Base-by-base conservation (phyloP, 192 early-diverging fungal species). In the Obelidium mucronatum region DNA sequence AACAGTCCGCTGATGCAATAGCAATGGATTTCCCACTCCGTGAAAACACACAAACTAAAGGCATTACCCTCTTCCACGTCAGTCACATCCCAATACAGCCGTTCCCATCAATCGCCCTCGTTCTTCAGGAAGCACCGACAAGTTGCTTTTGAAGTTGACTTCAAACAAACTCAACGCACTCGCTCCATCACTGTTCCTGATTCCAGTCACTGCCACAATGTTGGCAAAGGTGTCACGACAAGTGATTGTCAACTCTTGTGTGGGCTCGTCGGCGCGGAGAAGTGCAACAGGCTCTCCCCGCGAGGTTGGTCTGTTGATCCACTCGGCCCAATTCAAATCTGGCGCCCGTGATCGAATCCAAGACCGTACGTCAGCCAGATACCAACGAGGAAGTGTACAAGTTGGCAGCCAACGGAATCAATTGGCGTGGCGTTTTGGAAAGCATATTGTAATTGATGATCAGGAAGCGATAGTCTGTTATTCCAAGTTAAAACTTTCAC, bases 401-500 rank as follows among this genome's bases (percentile, higher is more conserved):
- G 35, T 78, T 78, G 11, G 69, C 77, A 36, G 77, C 77, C 1
- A 78, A 24, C 1, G 77, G 77, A 33, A 78, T 71, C 28, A 78
- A 51, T 34, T 68, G 62, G 15, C 77, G 56, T n/a, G 77, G 70
- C 51, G 56, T 34, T 6, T 60, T 44, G 13, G 65, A 42, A 1
- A 78, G 28, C 6, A 48, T 58, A 30, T 40, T 65, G 56, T 70
- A 70, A 51, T 73, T 78, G 36, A 54, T n/a, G 13, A 78, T 34
- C 22, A 78, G 61, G 63, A 78, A 78, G 15, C 77, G 77, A 44
- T 78, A 78, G 61, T 78, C 72, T 74, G 72, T 22, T 26, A 37
- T 8, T 51, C 48, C 48, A 51, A 51, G 22, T 51, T 51, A 8
- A n/a, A n/a, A n/a, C n/a, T n/a, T n/a, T n/a, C n/a, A n/a, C n/a